Base-by-base conservation (phyloP, 2,329 filamentous ascomycete genomes). In the Cadophora gregata region DNA sequence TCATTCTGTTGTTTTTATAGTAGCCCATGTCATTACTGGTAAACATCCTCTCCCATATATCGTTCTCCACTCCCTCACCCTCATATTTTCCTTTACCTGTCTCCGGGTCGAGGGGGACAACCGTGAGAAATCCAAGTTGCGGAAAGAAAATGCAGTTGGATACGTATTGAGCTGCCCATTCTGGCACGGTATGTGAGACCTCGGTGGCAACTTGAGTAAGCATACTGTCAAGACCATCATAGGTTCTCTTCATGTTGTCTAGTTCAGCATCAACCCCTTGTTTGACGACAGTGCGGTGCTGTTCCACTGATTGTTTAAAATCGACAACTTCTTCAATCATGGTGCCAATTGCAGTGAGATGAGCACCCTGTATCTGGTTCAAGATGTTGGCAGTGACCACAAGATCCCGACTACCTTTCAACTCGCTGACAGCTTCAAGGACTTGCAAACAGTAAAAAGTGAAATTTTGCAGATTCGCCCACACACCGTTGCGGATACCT, bases 61-160 rank as follows among this genome's bases (percentile, higher is more conserved):
- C 88, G 19, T 83, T 81, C 1, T 80, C 75, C 3, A 81, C 76
- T 0, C 83, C 82, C 66, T 85, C 81, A 0, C 92, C 92, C 71
- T 88, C 84, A 71, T 90, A 94, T 12, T 86, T 80, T 0, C 86
- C 85, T 56, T 83, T 80, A 0, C 87, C 87, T 1, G 85, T 88
- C 1, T 81, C 77, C 16, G 83, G 80, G 71, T 93, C 86, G 3
- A 89, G 78, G 1, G 85, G 85, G 19, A 97, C 88, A 0, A 90
- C 88, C 2, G 93, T 91, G 45, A 97, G 85, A 75, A 97, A 99
- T 0, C 96, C 96, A 45, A 97, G 86, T 74, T 97, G 93, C 0
- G 94, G 95, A 69, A 97, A 91, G 77, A 96, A 97, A 21, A 96
- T 90, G 69, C 96, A 96, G 63, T 94, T 94, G 38, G 84, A 82